Evolutionary conservation across 192 early-diverging fungal species (phyloP), one percentile per base, ranked within the genome.

Genomic region (Coemansia umbellata): DNA sequence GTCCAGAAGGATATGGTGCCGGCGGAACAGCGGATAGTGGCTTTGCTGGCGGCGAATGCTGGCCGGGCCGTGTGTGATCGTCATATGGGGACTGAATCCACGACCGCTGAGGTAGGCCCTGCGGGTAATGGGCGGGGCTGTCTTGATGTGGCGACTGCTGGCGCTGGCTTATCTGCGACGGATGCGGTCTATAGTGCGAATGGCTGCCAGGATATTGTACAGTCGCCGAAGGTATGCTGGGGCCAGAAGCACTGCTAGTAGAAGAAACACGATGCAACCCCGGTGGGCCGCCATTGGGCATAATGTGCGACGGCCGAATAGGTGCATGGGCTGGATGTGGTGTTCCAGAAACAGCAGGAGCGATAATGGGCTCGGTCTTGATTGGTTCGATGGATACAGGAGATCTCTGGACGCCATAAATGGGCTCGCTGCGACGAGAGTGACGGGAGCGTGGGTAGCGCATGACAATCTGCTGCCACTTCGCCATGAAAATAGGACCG

Each of bases 351-450:
- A n/a, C n/a, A n/a, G n/a, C n/a, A n/a, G n/a, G n/a, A n/a, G n/a
- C n/a, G n/a, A n/a, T n/a, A n/a, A n/a, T n/a, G n/a, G n/a, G n/a
- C n/a, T n/a, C n/a, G n/a, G n/a, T n/a, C n/a, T n/a, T n/a, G 37
- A n/a, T 36, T 4, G 33, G 26, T 2, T 54, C 51, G n/a, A 27
- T 11, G 27, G 17, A 3, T 14, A 13, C 28, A 18, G 28, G 18
- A 4, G 3, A 7, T 33, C 36, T 51, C 3, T 40, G 49, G 3
- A 56, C 32, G 31, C 64, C 65, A 35, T 74, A 74, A 39, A 74
- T 74, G 30, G 72, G 72, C 39, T 75, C 66, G 44, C 57, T 53
- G 44, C 66, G 60, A 1, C 72, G 52, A 1, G 72, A 55, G 41
- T 55, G 60, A 58, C 72, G 64, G 32, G 55, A 42, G 31, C 53